Evolutionary conservation across 257 asterid genomes (phyloP).

Genomic region (Cruciata laevipes): DNA sequence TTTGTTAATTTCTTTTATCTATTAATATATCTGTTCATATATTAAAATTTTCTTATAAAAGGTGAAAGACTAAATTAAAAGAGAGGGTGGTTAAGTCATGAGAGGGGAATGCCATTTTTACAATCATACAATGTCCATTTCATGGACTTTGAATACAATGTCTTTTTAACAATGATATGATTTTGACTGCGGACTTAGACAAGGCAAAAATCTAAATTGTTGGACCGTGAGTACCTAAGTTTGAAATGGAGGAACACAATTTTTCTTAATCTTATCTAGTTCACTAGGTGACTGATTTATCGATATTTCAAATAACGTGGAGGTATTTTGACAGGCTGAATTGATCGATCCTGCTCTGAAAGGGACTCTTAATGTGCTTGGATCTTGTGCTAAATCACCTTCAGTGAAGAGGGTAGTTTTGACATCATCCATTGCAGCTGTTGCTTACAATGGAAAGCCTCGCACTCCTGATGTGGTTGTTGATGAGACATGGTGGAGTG

Average conservation of each 20-base stretch:
- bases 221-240: background rate
- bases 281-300: background rate
- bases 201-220: background rate
- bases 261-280: background rate
- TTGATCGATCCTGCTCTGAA: conserved; percentile 76
- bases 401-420: conserved; percentile 56
- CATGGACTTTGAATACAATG: background rate
- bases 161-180: background rate
- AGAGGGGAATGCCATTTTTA: too few species aligned
- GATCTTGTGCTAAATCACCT: conserved; percentile 57
- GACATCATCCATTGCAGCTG: conserved; percentile 79
- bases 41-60: too few species aligned
- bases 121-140: background rate
- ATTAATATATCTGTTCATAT: too few species aligned
- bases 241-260: background rate
- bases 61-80: too few species aligned
- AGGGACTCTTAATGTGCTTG: conserved; percentile 78
- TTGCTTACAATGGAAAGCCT: conserved; percentile 47
- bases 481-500: conserved; percentile 77
- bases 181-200: background rate
- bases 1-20: background rate
- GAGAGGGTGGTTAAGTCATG: too few species aligned
- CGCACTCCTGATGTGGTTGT: conserved; percentile 61
- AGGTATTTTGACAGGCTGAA: conserved; percentile 42
- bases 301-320: background rate